Conservation (phyloP, 2,329 filamentous ascomycete genomes). For the Nemania serpens region DNA sequence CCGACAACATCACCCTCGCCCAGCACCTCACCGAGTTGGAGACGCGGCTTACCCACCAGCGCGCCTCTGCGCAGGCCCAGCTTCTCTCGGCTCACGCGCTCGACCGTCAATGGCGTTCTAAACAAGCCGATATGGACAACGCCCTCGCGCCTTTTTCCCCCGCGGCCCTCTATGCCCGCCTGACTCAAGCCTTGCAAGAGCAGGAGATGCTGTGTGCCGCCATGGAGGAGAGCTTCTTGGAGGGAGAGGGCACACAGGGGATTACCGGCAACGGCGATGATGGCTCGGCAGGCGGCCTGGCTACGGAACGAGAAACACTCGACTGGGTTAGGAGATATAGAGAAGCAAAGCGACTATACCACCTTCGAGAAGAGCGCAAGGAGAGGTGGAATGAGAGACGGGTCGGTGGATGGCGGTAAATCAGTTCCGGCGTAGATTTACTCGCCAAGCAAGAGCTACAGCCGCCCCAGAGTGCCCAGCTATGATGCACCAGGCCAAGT, state of each 20-base stretch:
- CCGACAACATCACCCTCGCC: conserved; percentile 74
- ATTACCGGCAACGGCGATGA: conserved; percentile 10
- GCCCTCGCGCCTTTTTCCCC: conserved; percentile 85
- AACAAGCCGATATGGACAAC: conserved; percentile 86
- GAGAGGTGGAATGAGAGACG: conserved; percentile 95
- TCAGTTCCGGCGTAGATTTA: not conserved
- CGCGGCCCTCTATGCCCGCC: conserved; percentile 80
- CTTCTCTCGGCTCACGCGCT: conserved; percentile 82
- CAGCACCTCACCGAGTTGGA: conserved; percentile 65
- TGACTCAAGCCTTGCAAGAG: conserved; percentile 77
- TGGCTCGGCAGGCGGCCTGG: conserved; percentile 49
- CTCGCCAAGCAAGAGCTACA: not conserved
- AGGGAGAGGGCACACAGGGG: conserved; percentile 50
- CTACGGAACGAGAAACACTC: conserved; percentile 77
- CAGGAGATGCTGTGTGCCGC: conserved; percentile 80
- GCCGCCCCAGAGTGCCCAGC: no score
- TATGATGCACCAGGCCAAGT: no score
- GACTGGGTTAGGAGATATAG: conserved; percentile 86
- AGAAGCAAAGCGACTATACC: conserved; percentile 78
- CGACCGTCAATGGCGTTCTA: conserved; percentile 89
- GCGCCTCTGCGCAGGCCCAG: conserved; percentile 76
- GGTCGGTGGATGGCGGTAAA: conserved; percentile 89
- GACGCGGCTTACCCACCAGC: conserved; percentile 59
- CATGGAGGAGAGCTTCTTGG: conserved; percentile 91
- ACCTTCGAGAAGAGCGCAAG: conserved; percentile 82